Base-by-base conservation (phyloP, 2,329 filamentous ascomycete genomes). In the Laburnicola sp. region DNA sequence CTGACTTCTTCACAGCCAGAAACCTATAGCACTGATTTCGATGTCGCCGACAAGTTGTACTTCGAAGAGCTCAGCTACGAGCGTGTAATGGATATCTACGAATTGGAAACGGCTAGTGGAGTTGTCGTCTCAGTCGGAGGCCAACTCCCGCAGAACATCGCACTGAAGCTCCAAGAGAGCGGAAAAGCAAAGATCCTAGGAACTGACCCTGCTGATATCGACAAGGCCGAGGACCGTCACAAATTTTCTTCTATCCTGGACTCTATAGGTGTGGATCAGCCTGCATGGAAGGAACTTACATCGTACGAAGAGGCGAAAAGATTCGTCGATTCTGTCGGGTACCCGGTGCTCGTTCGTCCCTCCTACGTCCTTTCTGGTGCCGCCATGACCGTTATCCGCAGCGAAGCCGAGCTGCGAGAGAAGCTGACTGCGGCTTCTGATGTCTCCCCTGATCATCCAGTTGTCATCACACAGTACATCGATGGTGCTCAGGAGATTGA, bases 211-310 rank as follows among this genome's bases (percentile, higher is more conserved):
- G 82, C 86, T 68, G 91, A 97, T 68, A 99, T 99, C 61, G 94
- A 99, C 82, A 95, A 92, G 79, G 94, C 94, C 41, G 94, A 99
- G 76, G 92, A 99, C 73, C 86, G 94, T 70, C 92, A 97, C 75
- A 97, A 99, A 76, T 99, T 99, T 80, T 97, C 93, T 23, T 88
- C 92, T 67, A 97, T 97, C 58, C 82, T 99, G 39, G 94, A 99
- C 74, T 95, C 89, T 74, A 97, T 97, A 64, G 93, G 92, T 53
- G 86, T 99, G 49, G 93, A 97, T 72, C 94, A 99, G 77, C 94
- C 94, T 31, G 91, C 91, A 7, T 99, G 94, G 94, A 96, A 96
- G 76, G 94, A 99, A 74, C 85, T 97, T 34, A 96, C 89, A 27
- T 97, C 90, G 11, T 89, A 93, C 55, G 78, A 87, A 56, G 94